Base-by-base conservation (phyloP, 2,329 filamentous ascomycete species). In the Neoascochyta sp. region DNA sequence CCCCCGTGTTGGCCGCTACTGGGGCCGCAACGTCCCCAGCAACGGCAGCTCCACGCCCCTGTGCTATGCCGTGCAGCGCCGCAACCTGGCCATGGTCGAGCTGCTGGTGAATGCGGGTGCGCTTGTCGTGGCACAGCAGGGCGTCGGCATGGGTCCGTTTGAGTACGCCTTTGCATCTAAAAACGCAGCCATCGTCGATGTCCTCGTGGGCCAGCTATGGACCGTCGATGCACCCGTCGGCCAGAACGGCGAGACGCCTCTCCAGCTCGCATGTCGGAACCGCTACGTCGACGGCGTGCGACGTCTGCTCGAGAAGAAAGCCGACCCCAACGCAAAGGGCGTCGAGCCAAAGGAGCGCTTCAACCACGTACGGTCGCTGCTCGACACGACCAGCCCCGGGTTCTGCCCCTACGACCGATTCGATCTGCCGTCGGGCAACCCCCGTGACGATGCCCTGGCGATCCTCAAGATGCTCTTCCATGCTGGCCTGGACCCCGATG, bases 381-480 rank as follows among this genome's bases (percentile, higher is more conserved):
- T 37, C 4, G 34, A 37, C 13, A 32, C 34, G 6, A 37, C 34
- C 8, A 26, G 21, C 3, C 34, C 34, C 1, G 34, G 34, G 6
- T 37, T 37, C 22, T 29, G 23, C 29, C 29, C 29, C 7, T 28
- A 29, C 22, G 34, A 37, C 13, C 34, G 34, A 3, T 37, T 37
- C n/a, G 34, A 37, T 14, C n/a, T 37, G 12, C 34, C 34, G 6
- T 29, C 29, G 5, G 34, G 34, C 4, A 37, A 37, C 14, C 34
- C 34, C 3, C 22, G 34, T 2, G 34, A 37, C 19, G 34, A 37
- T 14, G 34, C 34, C 15, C 29, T 37, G 21, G 25, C 25, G 4
- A 37, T 37, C 9, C 34, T 37, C 3, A 18, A 29, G 11, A 37
- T 37, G 34, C 34, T 37, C 12, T 37, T 33, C n/a, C 32, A 32